Evolutionary conservation across 305 asterid species (phyloP).

Genomic region (Striga hermonthica): DNA sequence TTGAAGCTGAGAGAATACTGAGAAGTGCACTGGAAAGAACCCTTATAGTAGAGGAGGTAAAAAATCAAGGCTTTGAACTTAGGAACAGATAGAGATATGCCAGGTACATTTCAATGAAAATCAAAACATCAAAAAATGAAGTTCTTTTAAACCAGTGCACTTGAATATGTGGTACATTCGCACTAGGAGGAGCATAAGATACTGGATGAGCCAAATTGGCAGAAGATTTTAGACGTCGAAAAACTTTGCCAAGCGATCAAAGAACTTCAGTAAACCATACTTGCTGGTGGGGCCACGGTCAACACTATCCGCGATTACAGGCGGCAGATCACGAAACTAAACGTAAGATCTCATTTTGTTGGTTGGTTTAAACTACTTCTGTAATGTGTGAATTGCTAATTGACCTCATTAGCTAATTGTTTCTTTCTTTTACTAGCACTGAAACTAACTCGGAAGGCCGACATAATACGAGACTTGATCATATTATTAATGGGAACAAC

Average conservation of each 20-base stretch:
- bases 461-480: too few species aligned
- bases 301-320: too few species aligned
- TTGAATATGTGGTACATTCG: neutral
- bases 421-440: too few species aligned
- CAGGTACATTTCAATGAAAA: constrained; percentile 42
- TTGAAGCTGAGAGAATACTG: constrained; percentile 78
- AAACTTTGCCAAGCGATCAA: constrained; percentile 72
- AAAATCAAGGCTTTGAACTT: constrained; percentile 71
- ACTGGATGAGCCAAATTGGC: constrained; percentile 75
- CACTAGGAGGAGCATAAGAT: constrained; percentile 79
- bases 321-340: too few species aligned
- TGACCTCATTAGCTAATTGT: too few species aligned
- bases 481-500: too few species aligned
- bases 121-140: neutral
- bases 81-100: constrained; percentile 76
- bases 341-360: too few species aligned
- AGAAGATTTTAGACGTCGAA: constrained; percentile 79
- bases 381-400: too few species aligned
- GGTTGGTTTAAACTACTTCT: too few species aligned
- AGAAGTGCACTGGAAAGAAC: constrained; percentile 83
- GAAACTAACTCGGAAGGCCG: too few species aligned
- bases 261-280: constrained; percentile 26
- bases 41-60: constrained; percentile 82
- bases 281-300: too few species aligned
- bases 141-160: constrained; percentile 11